Evolutionary conservation across 148 eudicot species (phyloP).

Genomic region (Rhododendron griersonianum): DNA sequence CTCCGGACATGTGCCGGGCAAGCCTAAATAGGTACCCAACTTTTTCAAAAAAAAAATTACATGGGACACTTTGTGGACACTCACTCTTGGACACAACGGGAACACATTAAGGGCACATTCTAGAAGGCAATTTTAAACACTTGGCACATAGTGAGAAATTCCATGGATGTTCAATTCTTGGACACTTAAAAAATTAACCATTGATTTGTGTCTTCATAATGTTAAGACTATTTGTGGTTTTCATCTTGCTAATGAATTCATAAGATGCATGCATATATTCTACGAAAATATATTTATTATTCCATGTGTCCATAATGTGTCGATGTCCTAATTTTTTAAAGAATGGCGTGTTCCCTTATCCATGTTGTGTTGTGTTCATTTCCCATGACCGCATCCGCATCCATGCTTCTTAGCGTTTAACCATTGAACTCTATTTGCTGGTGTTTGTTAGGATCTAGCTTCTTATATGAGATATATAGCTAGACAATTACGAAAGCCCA

Average conservation of each 20-base stretch:
- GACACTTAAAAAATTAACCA: not conserved
- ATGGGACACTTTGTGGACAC: not conserved
- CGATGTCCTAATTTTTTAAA: not conserved
- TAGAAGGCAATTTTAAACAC: not conserved
- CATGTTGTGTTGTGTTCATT: not conserved
- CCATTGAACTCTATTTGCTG: not conserved
- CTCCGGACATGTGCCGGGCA: not conserved
- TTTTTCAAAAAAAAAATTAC: not conserved
- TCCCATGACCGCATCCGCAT: not conserved
- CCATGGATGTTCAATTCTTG: not conserved
- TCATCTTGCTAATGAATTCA: not conserved
- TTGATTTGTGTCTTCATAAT: not conserved
- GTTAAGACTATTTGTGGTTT: not conserved
- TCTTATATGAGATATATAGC: not conserved
- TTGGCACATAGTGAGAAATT: not conserved
- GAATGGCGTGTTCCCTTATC: not conserved
- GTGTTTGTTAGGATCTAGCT: not conserved
- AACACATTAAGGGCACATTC: not conserved
- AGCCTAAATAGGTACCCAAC: not conserved
- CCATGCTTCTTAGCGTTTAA: not conserved
- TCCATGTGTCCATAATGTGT: not conserved
- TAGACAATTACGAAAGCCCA: not conserved
- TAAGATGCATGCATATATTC: not conserved
- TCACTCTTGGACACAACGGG: not conserved
- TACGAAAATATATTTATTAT: too few relatives aligned